These are phyloP conservation scores for Ceratocystis variospora DNA, from an alignment of 2,329 filamentous ascomycete species.

Conservation along the genomic window DNA sequence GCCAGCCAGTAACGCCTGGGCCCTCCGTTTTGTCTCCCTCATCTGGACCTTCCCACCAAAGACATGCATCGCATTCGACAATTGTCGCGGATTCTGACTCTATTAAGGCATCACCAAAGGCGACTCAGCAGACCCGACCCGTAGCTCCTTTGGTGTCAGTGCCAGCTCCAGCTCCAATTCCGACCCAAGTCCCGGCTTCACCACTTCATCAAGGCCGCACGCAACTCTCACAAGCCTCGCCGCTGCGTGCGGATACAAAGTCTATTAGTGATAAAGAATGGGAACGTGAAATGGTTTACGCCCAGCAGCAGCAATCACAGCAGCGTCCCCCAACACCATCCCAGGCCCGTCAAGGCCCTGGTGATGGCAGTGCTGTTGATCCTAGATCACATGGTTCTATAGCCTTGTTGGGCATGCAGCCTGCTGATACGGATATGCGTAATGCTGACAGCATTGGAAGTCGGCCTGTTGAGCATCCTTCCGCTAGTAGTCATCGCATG, in stretches of 20 bases:
- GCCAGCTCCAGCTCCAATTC: no score
- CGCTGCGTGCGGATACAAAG: constrained; percentile 26
- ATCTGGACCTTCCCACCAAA: constrained; percentile 6
- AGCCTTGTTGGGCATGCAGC: constrained; percentile 7
- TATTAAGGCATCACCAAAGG: constrained; percentile 8
- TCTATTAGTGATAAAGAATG: constrained; percentile 21
- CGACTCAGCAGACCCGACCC: background rate
- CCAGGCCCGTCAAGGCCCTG: background rate
- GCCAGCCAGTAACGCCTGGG: background rate
- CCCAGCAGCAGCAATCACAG: constrained; percentile 15
- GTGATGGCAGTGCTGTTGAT: background rate
- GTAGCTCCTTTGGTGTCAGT: background rate
- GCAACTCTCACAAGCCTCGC: constrained; percentile 18
- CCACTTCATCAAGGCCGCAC: constrained; percentile 21
- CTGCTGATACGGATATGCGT: constrained; percentile 13
- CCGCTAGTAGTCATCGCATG: constrained; percentile 10
- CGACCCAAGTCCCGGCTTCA: background rate
- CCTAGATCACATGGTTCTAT: background rate
- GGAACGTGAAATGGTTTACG: constrained; percentile 19
- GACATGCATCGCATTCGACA: constrained; percentile 12
- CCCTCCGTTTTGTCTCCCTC: background rate
- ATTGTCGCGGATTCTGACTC: constrained; percentile 4
- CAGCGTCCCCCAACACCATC: constrained; percentile 11
- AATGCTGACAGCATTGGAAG: background rate
- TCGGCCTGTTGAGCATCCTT: constrained; percentile 8